phyloP scores from a whole-genome alignment of 2,329 filamentous ascomycete genomes.

The Diaporthe caulivora region DNA sequence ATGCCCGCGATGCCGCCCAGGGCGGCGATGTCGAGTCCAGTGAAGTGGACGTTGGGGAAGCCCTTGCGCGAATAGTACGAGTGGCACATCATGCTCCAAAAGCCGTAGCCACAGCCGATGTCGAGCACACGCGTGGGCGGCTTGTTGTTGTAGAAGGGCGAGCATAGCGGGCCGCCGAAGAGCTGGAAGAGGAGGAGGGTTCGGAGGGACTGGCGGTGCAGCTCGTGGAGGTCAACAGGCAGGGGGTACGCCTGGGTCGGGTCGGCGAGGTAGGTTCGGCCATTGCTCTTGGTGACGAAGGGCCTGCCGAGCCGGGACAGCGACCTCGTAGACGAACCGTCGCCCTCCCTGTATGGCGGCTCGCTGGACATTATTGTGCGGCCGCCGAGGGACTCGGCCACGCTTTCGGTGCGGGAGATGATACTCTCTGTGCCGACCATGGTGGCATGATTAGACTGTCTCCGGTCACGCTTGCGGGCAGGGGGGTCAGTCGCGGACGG shows the following conservation, averaged over 20 bases:
- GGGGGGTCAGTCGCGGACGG: conserved; percentile 10
- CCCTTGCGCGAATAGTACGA: conserved; percentile 80
- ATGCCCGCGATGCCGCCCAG: conserved; percentile 45
- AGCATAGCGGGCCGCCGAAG: conserved; percentile 84
- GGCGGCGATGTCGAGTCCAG: conserved; percentile 84
- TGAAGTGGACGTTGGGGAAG: conserved; percentile 79
- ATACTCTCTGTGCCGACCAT: conserved; percentile 53
- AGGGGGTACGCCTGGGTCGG: conserved; percentile 81
- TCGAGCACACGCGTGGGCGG: conserved; percentile 86
- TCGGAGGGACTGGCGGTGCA: conserved; percentile 87
- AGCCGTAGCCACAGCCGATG: conserved; percentile 86
- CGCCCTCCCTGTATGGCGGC: conserved; percentile 55
- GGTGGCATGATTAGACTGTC: conserved; percentile 34
- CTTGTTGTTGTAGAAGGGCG: conserved; percentile 72
- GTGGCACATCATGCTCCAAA: conserved; percentile 92
- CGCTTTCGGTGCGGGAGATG: conserved; percentile 62
- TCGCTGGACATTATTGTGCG: conserved; percentile 65
- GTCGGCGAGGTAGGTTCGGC: conserved; percentile 86
- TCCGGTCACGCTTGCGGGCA: conserved; percentile 31
- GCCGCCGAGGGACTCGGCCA: conserved; percentile 55
- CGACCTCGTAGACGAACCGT: conserved; percentile 52
- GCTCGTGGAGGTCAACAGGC: conserved; percentile 86
- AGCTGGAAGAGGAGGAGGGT: conserved; percentile 85
- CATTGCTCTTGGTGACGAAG: conserved; percentile 77
- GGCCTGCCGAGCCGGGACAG: conserved; percentile 56